Evolutionary conservation across 345 rosid species (phyloP).

Genomic region (Iberis pinnata): DNA sequence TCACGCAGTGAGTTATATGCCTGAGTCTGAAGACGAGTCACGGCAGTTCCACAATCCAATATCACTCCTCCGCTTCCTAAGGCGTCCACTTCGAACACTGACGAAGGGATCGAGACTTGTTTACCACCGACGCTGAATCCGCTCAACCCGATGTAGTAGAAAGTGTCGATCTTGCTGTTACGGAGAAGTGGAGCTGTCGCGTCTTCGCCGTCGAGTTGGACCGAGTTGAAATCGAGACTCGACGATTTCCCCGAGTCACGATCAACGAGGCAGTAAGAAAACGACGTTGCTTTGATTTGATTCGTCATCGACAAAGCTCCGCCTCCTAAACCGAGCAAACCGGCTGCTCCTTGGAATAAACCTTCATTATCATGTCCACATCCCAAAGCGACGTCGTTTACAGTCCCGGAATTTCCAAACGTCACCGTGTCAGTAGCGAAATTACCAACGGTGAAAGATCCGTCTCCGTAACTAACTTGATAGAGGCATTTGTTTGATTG

Average conservation of each 20-base stretch:
- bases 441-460: conserved; percentile 75
- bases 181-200: conserved; percentile 54
- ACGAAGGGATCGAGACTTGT: conserved; percentile 45
- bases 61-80: conserved; percentile 78
- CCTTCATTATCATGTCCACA: conserved; percentile 93
- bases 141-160: conserved; percentile 67
- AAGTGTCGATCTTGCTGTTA: conserved; percentile 62
- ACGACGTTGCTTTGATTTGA: conserved; percentile 70
- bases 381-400: conserved; percentile 49
- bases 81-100: conserved; percentile 52
- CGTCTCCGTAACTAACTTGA: conserved; percentile 88
- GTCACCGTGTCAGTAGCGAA: conserved; percentile 68
- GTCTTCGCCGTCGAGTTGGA: conserved; percentile 28
- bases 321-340: conserved; percentile 87
- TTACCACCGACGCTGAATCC: conserved; percentile 89
- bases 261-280: conserved; percentile 82
- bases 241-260: conserved; percentile 67
- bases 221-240: conserved; percentile 77
- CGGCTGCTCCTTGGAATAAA: conserved; percentile 71
- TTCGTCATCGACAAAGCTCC: conserved; percentile 68
- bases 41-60: conserved; percentile 87
- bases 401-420: conserved; percentile 45
- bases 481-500: conserved; percentile 49
- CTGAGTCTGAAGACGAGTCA: conserved; percentile 69
- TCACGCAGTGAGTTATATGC: conserved; percentile 78